Conservation (phyloP, 768 basidiomycete species). For the Trametes meyenii region DNA sequence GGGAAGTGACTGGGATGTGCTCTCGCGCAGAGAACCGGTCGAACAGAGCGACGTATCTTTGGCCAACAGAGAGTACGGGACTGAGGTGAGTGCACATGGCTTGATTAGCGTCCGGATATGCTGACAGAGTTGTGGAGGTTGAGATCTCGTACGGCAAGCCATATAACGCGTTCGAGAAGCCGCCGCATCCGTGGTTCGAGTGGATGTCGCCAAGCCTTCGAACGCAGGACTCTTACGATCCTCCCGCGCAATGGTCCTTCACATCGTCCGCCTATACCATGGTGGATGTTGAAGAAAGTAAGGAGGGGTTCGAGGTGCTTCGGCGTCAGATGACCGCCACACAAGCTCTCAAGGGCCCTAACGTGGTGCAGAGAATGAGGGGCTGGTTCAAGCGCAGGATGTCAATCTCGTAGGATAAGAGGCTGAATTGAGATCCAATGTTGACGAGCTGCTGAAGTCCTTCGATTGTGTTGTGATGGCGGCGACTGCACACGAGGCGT, state of each 20-base stretch:
- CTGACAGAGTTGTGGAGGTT: not conserved
- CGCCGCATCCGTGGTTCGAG: conserved; percentile 21
- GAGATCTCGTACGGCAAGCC: conserved; percentile 13
- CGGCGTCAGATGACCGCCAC: not conserved
- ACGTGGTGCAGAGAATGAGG: conserved; percentile 16
- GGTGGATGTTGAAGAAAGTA: conserved; percentile 7
- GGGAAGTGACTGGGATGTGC: conserved; percentile 8
- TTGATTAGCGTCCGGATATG: not conserved
- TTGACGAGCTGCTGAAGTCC: not conserved
- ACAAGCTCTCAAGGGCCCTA: not conserved
- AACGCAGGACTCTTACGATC: not conserved
- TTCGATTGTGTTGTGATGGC: not conserved
- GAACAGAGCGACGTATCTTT: not conserved
- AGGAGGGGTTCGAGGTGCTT: not conserved
- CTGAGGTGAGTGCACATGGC: not conserved
- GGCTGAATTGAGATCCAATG: not conserved
- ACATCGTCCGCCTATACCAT: conserved; percentile 8
- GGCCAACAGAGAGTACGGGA: not conserved
- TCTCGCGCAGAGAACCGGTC: not conserved
- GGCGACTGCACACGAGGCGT: not conserved
- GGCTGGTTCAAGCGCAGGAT: conserved; percentile 20
- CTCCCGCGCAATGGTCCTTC: not conserved
- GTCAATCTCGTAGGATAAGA: conserved; percentile 8
- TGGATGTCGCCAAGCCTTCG: conserved; percentile 15
- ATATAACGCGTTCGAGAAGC: not conserved